These are phyloP conservation scores for Aegilops sharonensis DNA, from an alignment of 176 grass and related monocot genomes.

Conservation along the genomic window DNA sequence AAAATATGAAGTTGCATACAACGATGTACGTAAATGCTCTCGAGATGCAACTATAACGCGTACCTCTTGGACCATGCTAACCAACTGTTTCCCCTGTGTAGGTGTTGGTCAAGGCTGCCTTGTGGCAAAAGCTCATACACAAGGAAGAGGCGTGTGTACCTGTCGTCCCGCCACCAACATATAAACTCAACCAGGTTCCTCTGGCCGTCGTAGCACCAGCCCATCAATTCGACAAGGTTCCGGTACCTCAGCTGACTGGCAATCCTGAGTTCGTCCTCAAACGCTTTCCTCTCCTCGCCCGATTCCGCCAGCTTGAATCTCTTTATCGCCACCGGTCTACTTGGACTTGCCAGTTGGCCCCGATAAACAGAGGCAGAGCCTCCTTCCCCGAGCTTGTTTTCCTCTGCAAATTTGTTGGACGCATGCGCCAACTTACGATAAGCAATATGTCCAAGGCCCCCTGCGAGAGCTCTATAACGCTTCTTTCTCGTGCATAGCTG, in stretches of 20 bases:
- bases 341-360: background rate
- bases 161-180: background rate
- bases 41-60: too few species aligned
- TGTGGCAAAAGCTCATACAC: slow-evolving; percentile 4
- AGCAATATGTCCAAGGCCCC: background rate
- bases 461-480: background rate
- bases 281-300: background rate
- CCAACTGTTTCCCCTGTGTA: background rate
- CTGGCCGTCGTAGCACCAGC: background rate
- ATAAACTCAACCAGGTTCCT: background rate
- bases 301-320: background rate
- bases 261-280: background rate
- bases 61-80: slow-evolving; percentile 8
- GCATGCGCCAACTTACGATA: background rate
- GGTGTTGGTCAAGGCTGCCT: background rate
- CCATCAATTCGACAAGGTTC: background rate
- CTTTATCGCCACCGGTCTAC: background rate
- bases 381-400: background rate
- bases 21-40: too few species aligned
- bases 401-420: background rate
- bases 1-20: too few species aligned
- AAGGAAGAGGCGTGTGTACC: background rate
- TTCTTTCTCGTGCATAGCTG: background rate
- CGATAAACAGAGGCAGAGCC: background rate
- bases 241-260: background rate